A percentile compares a stretch with the other conserved stretches of the same genome.
Conservation (phyloP, 2,329 filamentous ascomycete genomes). For the Fusarium marasasianum region DNA sequence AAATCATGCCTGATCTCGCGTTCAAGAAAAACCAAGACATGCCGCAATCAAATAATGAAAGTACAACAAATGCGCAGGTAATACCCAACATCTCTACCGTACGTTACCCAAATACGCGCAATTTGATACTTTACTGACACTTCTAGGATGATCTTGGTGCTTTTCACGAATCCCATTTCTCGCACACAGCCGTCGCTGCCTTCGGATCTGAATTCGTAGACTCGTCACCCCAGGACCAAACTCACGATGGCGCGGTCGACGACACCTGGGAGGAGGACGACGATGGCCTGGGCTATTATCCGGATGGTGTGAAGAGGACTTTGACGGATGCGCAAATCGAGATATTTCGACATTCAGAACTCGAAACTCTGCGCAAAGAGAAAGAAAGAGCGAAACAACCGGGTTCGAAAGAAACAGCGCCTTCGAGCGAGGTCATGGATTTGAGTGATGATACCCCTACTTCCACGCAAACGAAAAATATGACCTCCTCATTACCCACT, state of each 20-base stretch:
- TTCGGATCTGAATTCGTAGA: slow-evolving; percentile 59
- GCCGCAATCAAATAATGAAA: slow-evolving; percentile 30
- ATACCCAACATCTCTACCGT: slow-evolving; percentile 43
- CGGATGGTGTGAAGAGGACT: slow-evolving; percentile 86
- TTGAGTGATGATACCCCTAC: slow-evolving; percentile 8
- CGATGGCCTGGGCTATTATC: slow-evolving; percentile 82
- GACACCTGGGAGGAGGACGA: slow-evolving; percentile 63
- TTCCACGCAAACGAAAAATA: slow-evolving; percentile 9
- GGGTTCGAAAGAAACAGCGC: neutral
- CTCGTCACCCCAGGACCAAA: slow-evolving; percentile 41
- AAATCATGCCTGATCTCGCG: slow-evolving; percentile 6
- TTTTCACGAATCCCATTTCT: slow-evolving; percentile 71
- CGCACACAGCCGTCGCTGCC: slow-evolving; percentile 53
- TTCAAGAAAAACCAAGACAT: slow-evolving; percentile 28
- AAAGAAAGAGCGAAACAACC: slow-evolving; percentile 56
- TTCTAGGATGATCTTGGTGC: slow-evolving; percentile 66
- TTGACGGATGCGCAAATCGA: slow-evolving; percentile 90
- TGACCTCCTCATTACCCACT: slow-evolving; percentile 10
- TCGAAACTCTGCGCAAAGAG: slow-evolving; percentile 74
- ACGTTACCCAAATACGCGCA: neutral
- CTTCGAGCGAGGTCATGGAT: slow-evolving; percentile 29
- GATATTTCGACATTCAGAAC: slow-evolving; percentile 90
- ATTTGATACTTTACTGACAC: slow-evolving; percentile 25
- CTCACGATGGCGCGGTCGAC: slow-evolving; percentile 44
- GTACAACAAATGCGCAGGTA: slow-evolving; percentile 11